phyloP scores from a whole-genome alignment of 2,329 filamentous ascomycete species.

The Ophiostoma triangulosporum region DNA sequence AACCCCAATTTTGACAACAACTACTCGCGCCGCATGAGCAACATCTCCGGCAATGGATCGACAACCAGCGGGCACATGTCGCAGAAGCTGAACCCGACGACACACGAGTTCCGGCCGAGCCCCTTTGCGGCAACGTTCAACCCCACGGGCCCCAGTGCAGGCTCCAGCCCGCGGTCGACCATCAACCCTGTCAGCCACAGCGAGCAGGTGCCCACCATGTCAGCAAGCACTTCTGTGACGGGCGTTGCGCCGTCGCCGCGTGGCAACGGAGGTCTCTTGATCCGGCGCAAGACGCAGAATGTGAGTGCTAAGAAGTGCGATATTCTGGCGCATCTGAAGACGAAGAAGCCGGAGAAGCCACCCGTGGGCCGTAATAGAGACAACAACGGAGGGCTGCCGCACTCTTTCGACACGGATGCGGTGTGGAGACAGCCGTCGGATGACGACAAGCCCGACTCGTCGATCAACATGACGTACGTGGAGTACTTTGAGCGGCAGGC shows the following conservation, averaged over 20 bases:
- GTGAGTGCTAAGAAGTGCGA: conserved; percentile 57
- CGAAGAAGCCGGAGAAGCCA: conserved; percentile 32
- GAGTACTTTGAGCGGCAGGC: conserved; percentile 63
- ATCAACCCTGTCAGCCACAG: conserved; percentile 30
- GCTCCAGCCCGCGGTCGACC: conserved; percentile 57
- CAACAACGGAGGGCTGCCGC: conserved; percentile 69
- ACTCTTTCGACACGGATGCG: conserved; percentile 70
- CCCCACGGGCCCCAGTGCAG: conserved; percentile 52
- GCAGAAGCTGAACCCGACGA: conserved; percentile 50
- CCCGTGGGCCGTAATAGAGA: conserved; percentile 44
- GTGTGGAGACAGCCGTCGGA: conserved; percentile 51
- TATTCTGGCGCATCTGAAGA: conserved; percentile 41
- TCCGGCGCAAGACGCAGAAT: conserved; percentile 58
- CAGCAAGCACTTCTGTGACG: neutral
- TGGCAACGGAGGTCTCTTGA: conserved; percentile 21
- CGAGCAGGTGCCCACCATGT: conserved; percentile 13
- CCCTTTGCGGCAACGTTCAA: conserved; percentile 71
- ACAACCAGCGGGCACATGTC: conserved; percentile 30
- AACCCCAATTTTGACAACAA: conserved; percentile 34
- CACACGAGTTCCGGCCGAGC: conserved; percentile 73
- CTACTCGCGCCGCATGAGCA: conserved; percentile 40
- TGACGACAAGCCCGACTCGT: conserved; percentile 57
- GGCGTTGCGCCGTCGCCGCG: conserved; percentile 6
- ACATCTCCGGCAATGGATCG: conserved; percentile 25
- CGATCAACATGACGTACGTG: conserved; percentile 54